phyloP scores from a whole-genome alignment of 305 asterid species.

The Solanum hybrid region DNA sequence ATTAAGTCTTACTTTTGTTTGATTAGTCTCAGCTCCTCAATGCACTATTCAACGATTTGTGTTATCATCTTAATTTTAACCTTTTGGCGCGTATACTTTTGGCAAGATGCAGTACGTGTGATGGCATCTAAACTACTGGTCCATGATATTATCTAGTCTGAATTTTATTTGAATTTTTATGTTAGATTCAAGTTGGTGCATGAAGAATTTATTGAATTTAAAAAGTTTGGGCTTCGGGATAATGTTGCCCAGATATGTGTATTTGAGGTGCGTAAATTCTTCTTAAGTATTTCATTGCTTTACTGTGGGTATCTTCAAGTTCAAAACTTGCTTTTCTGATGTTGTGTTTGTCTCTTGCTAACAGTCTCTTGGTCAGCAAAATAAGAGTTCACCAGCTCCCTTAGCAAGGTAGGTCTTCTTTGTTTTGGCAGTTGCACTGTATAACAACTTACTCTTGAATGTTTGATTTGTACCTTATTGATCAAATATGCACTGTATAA shows the following conservation, averaged over 20 bases:
- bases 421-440: background rate
- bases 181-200: conserved; percentile 82
- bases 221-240: conserved; percentile 76
- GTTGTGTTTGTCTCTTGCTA: conserved; percentile 14
- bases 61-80: background rate
- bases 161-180: conserved; percentile 13
- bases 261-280: conserved; percentile 54
- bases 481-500: background rate
- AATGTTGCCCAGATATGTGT: conserved; percentile 98
- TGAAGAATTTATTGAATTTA: conserved; percentile 82
- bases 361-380: conserved; percentile 46
- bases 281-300: background rate
- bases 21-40: background rate
- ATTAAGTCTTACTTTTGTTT: background rate
- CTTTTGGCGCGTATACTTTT: background rate
- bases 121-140: background rate
- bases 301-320: background rate
- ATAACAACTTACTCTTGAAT: background rate
- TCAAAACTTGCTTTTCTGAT: conserved; percentile 5
- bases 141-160: conserved; percentile 1
- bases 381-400: conserved; percentile 25
- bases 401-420: conserved; percentile 40
- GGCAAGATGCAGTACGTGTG: background rate
- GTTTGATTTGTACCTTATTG: background rate
- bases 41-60: background rate